Evolutionary conservation across 176 grass and related monocot genomes (phyloP).

Genomic region (Rhynchospora pubera): DNA sequence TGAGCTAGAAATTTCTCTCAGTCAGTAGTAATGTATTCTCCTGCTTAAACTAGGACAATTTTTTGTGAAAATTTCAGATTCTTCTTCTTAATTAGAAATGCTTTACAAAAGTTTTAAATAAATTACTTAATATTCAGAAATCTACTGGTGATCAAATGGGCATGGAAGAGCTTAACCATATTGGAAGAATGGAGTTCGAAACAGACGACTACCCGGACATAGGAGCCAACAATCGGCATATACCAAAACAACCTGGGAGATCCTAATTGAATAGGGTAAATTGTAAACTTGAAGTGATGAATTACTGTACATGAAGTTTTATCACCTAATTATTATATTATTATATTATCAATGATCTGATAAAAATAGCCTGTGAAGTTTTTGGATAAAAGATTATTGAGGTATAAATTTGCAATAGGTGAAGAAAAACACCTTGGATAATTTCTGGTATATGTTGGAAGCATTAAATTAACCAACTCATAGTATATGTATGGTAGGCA

Average conservation of each 20-base stretch:
- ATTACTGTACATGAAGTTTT: neutral
- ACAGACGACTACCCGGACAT: neutral
- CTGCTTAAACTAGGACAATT: neutral
- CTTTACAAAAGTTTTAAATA: neutral
- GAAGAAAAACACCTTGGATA: neutral
- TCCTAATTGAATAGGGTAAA: neutral
- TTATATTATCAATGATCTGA: neutral
- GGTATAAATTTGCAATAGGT: neutral
- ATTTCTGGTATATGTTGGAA: neutral
- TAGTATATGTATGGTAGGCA: neutral
- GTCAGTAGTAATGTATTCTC: neutral
- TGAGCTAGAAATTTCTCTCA: neutral
- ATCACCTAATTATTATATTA: neutral
- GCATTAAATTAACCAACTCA: neutral
- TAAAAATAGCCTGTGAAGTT: neutral
- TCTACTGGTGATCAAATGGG: neutral
- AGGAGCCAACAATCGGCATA: constrained; percentile 8
- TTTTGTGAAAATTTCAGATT: neutral
- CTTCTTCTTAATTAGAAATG: neutral
- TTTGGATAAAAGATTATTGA: neutral
- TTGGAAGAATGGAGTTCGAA: constrained; percentile 21
- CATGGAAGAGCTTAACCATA: neutral
- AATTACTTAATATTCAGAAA: neutral
- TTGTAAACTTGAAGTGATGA: neutral
- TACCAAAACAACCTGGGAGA: constrained; percentile 15